Base-by-base conservation (phyloP, 129 eudicot genomes). In the Chrysanthemum lavandulifolium region DNA sequence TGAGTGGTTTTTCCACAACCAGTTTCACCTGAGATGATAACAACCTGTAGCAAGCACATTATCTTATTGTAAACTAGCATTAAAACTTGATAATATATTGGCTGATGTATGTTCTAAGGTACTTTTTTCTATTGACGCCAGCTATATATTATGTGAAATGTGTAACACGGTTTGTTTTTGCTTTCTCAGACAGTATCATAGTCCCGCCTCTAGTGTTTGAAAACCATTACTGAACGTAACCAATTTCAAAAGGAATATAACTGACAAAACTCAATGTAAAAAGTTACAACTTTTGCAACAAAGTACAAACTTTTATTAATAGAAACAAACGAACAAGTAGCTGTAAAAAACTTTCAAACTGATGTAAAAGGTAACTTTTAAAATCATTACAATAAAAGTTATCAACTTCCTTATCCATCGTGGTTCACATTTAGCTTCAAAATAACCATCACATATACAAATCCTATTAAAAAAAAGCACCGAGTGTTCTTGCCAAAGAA, bases 1-100 rank as follows among this genome's bases (percentile, higher is more conserved):
- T 92, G 97, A 43, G 96, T 89, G 18, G 97, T 88, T 85, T 92
- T 92, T 25, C 97, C 97, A 58, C 97, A 92, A 65, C 97, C 97
- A 55, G 97, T 92, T 83, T 92, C 97, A 87, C 97, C 97, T 62
- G 97, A 92, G 84, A 92, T 84, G 75, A 92, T 78, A 60, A 89
- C 90, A 67, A 91, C 97, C 97, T 91, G 88, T 18, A 64, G 52
- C 69, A 70, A 43, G 56, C 40, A 78, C 23, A 43, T 36, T 7
- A 54, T 18, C 19, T 43, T 52, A 62, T 52, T 48, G 65, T 57
- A 25, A 33, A 67, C 58, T 5, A 15, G 70, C 51, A 49, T 40
- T 58, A 62, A 52, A 62, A 52, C 18, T 23, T 1, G 10, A 48
- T 18, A 14, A 59, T 71, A 51, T 43, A 47, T 21, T 48, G 61